Conservation (phyloP, 202 grass and related monocot genomes). For the Setaria viridis region DNA sequence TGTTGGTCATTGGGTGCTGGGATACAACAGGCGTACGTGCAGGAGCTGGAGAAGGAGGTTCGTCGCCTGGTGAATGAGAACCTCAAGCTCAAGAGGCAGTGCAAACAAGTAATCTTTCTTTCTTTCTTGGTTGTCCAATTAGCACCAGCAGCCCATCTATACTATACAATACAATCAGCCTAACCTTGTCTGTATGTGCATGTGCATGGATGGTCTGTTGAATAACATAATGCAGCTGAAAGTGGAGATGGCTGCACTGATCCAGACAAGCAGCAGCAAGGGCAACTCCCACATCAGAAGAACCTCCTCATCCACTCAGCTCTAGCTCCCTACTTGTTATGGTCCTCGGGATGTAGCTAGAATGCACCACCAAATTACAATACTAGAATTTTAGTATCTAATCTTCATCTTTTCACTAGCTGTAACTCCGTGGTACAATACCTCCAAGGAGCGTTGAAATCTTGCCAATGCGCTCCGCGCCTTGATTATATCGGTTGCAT, state of each 20-base stretch:
- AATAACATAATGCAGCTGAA: conserved; percentile 44
- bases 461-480: neutral
- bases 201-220: neutral
- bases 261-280: conserved; percentile 32
- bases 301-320: conserved; percentile 40
- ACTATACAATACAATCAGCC: neutral
- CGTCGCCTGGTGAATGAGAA: conserved; percentile 65
- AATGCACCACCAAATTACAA: neutral
- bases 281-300: conserved; percentile 34
- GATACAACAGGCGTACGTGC: conserved; percentile 52
- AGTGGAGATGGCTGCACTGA: conserved; percentile 42
- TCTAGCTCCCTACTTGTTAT: neutral
- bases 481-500: neutral
- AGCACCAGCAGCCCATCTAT: neutral
- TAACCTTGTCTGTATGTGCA: neutral
- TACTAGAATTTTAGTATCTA: neutral
- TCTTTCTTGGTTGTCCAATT: neutral
- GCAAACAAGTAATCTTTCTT: conserved; percentile 48
- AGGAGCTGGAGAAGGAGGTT: conserved; percentile 74
- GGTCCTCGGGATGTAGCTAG: neutral
- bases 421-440: neutral
- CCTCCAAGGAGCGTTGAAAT: neutral
- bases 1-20: neutral
- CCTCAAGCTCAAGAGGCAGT: conserved; percentile 65
- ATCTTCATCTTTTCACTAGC: neutral